phyloP scores from a whole-genome alignment of 768 basidiomycete genomes.

The Amanita fuliginea region DNA sequence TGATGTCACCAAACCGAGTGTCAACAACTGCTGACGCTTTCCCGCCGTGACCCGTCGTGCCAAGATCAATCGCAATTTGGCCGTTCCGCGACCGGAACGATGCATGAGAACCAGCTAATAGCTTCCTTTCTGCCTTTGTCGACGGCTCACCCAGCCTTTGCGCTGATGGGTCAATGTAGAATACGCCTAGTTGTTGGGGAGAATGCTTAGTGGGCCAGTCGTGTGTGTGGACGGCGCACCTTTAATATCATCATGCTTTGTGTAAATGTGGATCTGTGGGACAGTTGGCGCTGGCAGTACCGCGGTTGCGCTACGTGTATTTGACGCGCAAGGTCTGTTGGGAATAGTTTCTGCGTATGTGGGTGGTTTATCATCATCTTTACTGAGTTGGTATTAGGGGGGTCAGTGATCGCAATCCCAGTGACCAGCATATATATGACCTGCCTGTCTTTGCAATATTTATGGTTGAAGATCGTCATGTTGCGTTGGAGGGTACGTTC shows the following conservation, averaged over 20 bases:
- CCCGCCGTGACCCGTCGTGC: constrained; percentile 23
- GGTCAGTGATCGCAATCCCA: not conserved
- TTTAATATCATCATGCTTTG: constrained; percentile 19
- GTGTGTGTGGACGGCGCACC: constrained; percentile 14
- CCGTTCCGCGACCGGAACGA: constrained; percentile 33
- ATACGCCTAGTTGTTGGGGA: constrained; percentile 22
- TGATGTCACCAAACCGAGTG: constrained; percentile 26
- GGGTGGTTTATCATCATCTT: not conserved
- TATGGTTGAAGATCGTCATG: too few relatives aligned
- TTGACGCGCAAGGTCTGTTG: not conserved
- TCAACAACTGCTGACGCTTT: constrained; percentile 21
- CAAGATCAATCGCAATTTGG: constrained; percentile 25
- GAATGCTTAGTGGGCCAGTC: not conserved
- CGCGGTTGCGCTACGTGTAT: not conserved
- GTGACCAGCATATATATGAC: too few relatives aligned
- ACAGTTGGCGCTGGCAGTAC: constrained; percentile 13
- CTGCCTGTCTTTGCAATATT: too few relatives aligned
- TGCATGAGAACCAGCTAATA: constrained; percentile 22
- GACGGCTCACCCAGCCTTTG: constrained; percentile 11
- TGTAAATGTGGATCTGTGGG: constrained; percentile 21
- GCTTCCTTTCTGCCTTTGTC: constrained; percentile 13
- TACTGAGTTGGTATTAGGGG: not conserved
- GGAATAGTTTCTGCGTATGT: not conserved
- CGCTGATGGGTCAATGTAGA: constrained; percentile 28
- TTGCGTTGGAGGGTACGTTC: too few relatives aligned